These are phyloP conservation scores for Xenosphaeropsis pyriputrescens DNA, from an alignment of 2,329 filamentous ascomycete genomes.

Conservation along the genomic window DNA sequence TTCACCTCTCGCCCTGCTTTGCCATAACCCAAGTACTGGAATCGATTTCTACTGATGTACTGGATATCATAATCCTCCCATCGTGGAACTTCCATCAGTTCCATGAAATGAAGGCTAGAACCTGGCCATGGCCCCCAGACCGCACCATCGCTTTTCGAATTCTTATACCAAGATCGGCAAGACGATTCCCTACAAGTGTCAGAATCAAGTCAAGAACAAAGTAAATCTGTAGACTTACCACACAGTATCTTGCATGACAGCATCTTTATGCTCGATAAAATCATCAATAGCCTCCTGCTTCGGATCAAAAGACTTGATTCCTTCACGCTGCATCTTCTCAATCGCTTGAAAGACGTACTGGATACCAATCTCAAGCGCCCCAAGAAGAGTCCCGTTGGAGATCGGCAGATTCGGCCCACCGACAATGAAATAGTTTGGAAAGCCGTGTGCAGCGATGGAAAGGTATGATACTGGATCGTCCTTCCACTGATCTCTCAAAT, in stretches of 20 bases:
- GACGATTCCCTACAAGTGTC: background rate
- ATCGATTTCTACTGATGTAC: conserved; percentile 10
- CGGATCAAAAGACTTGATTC: conserved; percentile 26
- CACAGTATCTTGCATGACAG: conserved; percentile 14
- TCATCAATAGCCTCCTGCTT: conserved; percentile 18
- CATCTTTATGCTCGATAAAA: conserved; percentile 15
- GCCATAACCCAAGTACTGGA: conserved; percentile 23
- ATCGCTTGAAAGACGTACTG: conserved; percentile 35
- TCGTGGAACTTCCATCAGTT: conserved; percentile 20
- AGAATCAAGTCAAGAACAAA: conserved; percentile 4
- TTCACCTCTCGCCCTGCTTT: conserved; percentile 25
- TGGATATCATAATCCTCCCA: conserved; percentile 25
- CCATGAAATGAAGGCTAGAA: conserved; percentile 28
- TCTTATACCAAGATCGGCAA: conserved; percentile 13
- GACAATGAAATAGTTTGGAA: conserved; percentile 10
- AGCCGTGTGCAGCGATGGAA: background rate
- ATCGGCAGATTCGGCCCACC: conserved; percentile 17
- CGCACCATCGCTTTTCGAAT: conserved; percentile 3
- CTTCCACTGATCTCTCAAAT: conserved; percentile 3
- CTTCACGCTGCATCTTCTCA: conserved; percentile 23
- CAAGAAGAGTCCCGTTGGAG: conserved; percentile 16
- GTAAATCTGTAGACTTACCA: conserved; percentile 4
- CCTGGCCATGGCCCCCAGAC: conserved; percentile 27
- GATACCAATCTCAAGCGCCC: conserved; percentile 28
- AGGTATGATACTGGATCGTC: conserved; percentile 2